phyloP scores from a whole-genome alignment of 495 filamentous ascomycete genomes.

The Penicillium dipodomyicola region DNA sequence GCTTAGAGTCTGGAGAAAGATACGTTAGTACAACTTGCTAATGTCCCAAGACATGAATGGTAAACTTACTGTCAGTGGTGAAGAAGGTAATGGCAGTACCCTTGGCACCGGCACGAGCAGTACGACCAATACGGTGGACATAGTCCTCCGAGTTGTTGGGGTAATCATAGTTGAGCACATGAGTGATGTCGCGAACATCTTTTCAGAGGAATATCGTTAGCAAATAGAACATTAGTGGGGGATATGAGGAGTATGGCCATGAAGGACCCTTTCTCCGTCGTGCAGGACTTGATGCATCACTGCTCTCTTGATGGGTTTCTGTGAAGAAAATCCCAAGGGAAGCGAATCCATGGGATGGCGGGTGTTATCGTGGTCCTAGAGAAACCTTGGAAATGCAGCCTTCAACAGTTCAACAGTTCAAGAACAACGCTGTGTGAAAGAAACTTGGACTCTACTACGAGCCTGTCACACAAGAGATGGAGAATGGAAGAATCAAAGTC shows the following conservation, averaged over 20 bases:
- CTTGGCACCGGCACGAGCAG: constrained; percentile 84
- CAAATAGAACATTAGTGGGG: constrained; percentile 49
- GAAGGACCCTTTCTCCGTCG: constrained; percentile 56
- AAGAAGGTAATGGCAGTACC: constrained; percentile 93
- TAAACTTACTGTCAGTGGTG: constrained; percentile 91
- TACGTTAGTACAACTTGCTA: constrained; percentile 33
- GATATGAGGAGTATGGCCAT: constrained; percentile 47
- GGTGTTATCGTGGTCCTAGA: constrained; percentile 70
- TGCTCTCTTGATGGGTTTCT: constrained; percentile 64
- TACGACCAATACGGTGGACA: constrained; percentile 94
- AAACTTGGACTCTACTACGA: constrained; percentile 70
- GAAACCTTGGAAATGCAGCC: constrained; percentile 66
- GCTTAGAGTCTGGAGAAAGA: constrained; percentile 73
- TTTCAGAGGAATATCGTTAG: constrained; percentile 80
- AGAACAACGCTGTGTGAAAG: constrained; percentile 52
- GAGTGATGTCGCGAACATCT: constrained; percentile 99
- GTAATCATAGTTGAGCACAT: constrained; percentile 99
- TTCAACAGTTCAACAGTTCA: constrained; percentile 68
- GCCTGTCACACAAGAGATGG: constrained; percentile 65
- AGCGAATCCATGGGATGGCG: constrained; percentile 51
- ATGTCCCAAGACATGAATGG: constrained; percentile 3
- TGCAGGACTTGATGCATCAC: constrained; percentile 68
- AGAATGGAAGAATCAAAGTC: constrained; percentile 51
- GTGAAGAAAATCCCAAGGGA: constrained; percentile 53
- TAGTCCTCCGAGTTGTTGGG: constrained; percentile 99